Evolutionary conservation across 1,284 basidiomycete genomes (phyloP).

Genomic region (Lignosus rhinocerotis): DNA sequence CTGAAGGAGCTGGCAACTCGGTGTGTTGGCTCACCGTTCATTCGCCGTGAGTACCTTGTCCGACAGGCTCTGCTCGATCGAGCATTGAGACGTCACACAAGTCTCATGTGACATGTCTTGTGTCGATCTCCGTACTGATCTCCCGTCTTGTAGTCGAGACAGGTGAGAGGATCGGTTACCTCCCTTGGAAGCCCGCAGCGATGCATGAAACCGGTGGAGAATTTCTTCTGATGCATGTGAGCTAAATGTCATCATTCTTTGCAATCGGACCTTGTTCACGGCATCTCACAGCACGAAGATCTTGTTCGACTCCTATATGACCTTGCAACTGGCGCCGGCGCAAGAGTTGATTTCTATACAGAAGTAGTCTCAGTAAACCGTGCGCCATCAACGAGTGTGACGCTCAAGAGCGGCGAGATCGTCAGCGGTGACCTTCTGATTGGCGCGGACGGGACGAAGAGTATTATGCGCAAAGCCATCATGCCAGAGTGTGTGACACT

Average conservation of each 20-base stretch:
- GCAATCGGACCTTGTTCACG: neutral
- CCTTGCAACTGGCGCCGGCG: constrained; percentile 43
- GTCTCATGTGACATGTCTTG: neutral
- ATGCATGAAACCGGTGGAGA: constrained; percentile 55
- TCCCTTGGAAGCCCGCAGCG: constrained; percentile 54
- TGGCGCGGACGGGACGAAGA: constrained; percentile 42
- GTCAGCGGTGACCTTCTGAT: constrained; percentile 41
- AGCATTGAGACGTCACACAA: neutral
- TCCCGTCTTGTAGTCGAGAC: constrained; percentile 38
- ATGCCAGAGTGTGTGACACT: constrained; percentile 14
- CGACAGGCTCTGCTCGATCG: neutral
- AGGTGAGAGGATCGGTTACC: constrained; percentile 43
- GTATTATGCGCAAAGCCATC: constrained; percentile 32
- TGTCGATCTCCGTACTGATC: neutral
- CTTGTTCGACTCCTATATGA: constrained; percentile 43
- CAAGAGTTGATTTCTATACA: constrained; percentile 39
- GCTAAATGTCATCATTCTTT: neutral
- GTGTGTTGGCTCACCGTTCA: constrained; percentile 32
- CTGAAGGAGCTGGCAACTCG: constrained; percentile 31
- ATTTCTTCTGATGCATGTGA: constrained; percentile 41
- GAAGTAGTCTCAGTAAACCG: constrained; percentile 33
- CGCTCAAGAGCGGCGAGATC: constrained; percentile 37
- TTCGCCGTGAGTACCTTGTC: constrained; percentile 28
- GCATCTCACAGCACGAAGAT: constrained; percentile 43
- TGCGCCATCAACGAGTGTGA: constrained; percentile 30